Evolutionary conservation across 2,329 filamentous ascomycete genomes (phyloP).

Genomic region (Trichoderma sp.): DNA sequence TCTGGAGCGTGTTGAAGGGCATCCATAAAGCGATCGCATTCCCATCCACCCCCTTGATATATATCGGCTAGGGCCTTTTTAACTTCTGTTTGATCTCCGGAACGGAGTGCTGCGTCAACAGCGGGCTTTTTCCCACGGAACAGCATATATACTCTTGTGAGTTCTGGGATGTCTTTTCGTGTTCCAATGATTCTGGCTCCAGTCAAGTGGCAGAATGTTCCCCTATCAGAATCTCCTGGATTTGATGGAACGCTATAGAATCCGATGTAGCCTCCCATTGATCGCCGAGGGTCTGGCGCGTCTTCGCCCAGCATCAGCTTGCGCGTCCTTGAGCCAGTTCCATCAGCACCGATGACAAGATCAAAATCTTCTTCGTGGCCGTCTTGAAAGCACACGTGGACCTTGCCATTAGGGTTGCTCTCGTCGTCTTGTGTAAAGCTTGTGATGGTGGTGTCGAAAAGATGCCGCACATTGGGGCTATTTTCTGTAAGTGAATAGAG

Average conservation of each 20-base stretch:
- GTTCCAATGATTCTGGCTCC: neutral
- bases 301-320: neutral
- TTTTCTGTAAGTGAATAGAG: neutral
- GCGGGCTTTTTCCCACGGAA: neutral
- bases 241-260: neutral
- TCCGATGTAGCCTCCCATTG: neutral
- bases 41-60: neutral
- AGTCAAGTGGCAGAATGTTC: neutral
- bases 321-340: neutral
- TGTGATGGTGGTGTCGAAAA: constrained; percentile 1
- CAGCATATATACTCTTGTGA: constrained; percentile 10
- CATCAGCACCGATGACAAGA: neutral
- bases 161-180: neutral
- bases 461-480: neutral
- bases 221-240: neutral
- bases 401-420: neutral
- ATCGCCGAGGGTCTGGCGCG: neutral
- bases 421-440: neutral
- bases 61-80: neutral
- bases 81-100: neutral
- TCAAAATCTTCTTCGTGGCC: neutral
- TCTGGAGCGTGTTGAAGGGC: neutral
- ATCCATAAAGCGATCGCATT: constrained; percentile 2
- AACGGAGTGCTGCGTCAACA: neutral
- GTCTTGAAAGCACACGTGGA: neutral